These are phyloP conservation scores for Pulveroboletus sp. DNA, from an alignment of 1,284 basidiomycete species.

Conservation along the genomic window DNA sequence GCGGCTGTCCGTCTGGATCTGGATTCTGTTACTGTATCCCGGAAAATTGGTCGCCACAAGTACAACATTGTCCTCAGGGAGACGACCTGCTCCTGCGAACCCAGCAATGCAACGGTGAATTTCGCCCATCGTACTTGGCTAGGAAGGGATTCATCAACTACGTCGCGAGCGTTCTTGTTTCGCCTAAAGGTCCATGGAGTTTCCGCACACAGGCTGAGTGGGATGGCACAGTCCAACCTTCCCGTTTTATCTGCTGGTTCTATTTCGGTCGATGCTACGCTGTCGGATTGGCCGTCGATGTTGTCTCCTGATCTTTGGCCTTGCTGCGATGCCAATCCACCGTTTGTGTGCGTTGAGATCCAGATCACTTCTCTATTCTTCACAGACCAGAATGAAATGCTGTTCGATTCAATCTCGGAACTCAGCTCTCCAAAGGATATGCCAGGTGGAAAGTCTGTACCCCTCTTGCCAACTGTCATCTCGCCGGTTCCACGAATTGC, in stretches of 20 bases:
- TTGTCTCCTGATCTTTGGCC: constrained; percentile 41
- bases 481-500: constrained; percentile 54
- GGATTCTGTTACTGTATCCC: constrained; percentile 27
- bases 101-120: constrained; percentile 50
- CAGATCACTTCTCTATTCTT: constrained; percentile 50
- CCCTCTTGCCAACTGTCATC: constrained; percentile 37
- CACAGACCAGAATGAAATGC: constrained; percentile 52
- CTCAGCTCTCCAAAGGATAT: constrained; percentile 24
- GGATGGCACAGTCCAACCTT: constrained; percentile 24
- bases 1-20: constrained; percentile 20
- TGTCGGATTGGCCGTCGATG: constrained; percentile 59
- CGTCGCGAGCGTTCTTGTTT: constrained; percentile 50
- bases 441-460: constrained; percentile 10
- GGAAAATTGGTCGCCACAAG: constrained; percentile 37
- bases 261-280: constrained; percentile 45
- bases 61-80: constrained; percentile 48
- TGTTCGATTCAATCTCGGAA: constrained; percentile 42
- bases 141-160: constrained; percentile 43
- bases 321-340: constrained; percentile 58
- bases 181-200: constrained; percentile 43
- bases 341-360: constrained; percentile 54
- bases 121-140: constrained; percentile 54
- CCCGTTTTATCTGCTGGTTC: constrained; percentile 49
- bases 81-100: constrained; percentile 41
- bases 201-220: constrained; percentile 31